Conservation (phyloP, 352 stramenopile genomes). For the Phytophthora nicotianae region DNA sequence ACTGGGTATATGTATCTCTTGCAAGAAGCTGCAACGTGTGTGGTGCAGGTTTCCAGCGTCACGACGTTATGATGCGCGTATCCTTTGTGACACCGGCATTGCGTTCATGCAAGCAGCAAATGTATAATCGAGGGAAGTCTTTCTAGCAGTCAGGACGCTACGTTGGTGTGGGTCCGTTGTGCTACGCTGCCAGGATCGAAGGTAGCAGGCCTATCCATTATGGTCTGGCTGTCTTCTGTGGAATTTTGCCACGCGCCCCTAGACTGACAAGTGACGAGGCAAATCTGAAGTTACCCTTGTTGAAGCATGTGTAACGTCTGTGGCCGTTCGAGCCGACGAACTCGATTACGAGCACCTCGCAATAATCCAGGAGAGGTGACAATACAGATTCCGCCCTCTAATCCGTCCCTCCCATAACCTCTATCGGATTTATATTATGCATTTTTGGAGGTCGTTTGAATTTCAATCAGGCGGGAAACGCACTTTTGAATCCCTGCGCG, state of each 20-base stretch:
- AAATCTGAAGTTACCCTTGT: constrained; percentile 24
- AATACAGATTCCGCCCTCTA: too few relatives aligned
- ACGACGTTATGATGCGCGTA: constrained; percentile 15
- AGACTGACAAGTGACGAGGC: constrained; percentile 10
- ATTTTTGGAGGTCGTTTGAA: too few relatives aligned
- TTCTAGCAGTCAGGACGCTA: background rate
- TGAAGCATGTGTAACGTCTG: constrained; percentile 19
- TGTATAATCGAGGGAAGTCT: background rate
- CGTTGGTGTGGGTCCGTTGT: constrained; percentile 1
- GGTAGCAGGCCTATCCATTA: constrained; percentile 26
- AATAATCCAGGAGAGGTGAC: too few relatives aligned
- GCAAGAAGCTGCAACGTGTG: constrained; percentile 9
- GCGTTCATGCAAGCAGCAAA: background rate
- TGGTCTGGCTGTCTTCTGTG: constrained; percentile 16
- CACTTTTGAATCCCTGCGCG: too few relatives aligned
- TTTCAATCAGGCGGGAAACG: too few relatives aligned
- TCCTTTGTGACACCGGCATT: constrained; percentile 13
- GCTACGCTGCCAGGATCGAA: constrained; percentile 14
- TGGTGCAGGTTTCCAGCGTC: background rate
- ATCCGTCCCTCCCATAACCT: too few relatives aligned
- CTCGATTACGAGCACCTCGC: too few relatives aligned
- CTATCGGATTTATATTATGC: too few relatives aligned
- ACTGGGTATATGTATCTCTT: background rate
- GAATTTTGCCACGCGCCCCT: constrained; percentile 20
- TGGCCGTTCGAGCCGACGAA: constrained; percentile 9